These are phyloP conservation scores for Mimosa bimucronata DNA, from an alignment of 306 rosid species.

Conservation along the genomic window DNA sequence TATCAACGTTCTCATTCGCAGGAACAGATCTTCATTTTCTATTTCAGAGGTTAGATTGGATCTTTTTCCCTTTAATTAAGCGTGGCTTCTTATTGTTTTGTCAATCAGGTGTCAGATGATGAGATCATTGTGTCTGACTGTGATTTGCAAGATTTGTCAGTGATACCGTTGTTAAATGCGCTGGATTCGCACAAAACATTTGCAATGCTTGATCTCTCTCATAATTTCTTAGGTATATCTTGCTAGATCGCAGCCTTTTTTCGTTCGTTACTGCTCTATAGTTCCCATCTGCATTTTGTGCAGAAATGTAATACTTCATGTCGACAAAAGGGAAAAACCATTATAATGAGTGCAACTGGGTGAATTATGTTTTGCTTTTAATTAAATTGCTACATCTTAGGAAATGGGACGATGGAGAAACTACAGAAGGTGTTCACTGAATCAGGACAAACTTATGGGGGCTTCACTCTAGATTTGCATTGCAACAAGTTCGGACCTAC, in stretches of 20 bases:
- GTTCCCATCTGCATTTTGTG: constrained; percentile 25
- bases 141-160: constrained; percentile 87
- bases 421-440: constrained; percentile 73
- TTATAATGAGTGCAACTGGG: constrained; percentile 12
- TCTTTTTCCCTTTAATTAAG: constrained; percentile 15
- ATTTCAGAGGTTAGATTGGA: constrained; percentile 14
- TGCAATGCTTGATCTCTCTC: constrained; percentile 88
- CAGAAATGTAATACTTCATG: constrained; percentile 8
- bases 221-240: constrained; percentile 76
- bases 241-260: constrained; percentile 28
- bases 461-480: constrained; percentile 84
- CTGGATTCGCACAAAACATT: constrained; percentile 68
- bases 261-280: constrained; percentile 13
- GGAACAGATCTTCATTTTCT: constrained; percentile 21
- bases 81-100: constrained; percentile 29
- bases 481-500: constrained; percentile 87
- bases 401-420: constrained; percentile 87
- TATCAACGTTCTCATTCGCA: neutral
- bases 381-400: constrained; percentile 50
- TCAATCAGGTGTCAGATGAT: constrained; percentile 82
- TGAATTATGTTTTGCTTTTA: constrained; percentile 30
- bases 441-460: constrained; percentile 73
- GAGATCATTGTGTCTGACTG: constrained; percentile 83
- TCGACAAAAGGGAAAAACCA: neutral
- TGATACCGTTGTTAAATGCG: constrained; percentile 81